phyloP scores from a whole-genome alignment of 495 filamentous ascomycete genomes.

The Aspergillus asperescens region DNA sequence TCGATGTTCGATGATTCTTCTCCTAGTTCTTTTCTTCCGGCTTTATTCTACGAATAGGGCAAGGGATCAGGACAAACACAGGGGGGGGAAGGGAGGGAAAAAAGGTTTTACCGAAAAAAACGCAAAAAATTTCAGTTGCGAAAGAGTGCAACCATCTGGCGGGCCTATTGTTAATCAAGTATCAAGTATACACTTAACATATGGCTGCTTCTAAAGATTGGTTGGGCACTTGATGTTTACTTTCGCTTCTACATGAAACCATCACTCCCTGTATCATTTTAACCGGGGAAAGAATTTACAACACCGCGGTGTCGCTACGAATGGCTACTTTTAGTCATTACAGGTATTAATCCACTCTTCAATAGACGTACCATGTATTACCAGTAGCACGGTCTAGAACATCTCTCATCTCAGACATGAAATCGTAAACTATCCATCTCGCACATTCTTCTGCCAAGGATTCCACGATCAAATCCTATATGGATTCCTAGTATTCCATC shows the following conservation, averaged over 20 bases:
- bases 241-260: neutral
- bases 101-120: no score
- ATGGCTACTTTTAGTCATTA: neutral
- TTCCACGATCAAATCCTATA: constrained; percentile 16
- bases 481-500: constrained; percentile 56
- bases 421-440: neutral
- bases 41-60: neutral
- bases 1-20: neutral
- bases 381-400: neutral
- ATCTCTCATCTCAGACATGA: neutral
- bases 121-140: no score
- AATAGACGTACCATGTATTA: neutral
- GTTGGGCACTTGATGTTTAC: neutral
- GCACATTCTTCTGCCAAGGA: neutral
- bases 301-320: neutral
- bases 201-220: no score
- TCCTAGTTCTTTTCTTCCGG: neutral
- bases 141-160: no score
- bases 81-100: no score
- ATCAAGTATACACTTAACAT: no score
- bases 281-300: neutral
- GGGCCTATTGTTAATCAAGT: no score
- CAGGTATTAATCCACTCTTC: neutral
- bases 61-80: no score
- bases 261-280: neutral